Conservation (phyloP, 1,284 basidiomycete species). For the Cryptococcus sp. region DNA sequence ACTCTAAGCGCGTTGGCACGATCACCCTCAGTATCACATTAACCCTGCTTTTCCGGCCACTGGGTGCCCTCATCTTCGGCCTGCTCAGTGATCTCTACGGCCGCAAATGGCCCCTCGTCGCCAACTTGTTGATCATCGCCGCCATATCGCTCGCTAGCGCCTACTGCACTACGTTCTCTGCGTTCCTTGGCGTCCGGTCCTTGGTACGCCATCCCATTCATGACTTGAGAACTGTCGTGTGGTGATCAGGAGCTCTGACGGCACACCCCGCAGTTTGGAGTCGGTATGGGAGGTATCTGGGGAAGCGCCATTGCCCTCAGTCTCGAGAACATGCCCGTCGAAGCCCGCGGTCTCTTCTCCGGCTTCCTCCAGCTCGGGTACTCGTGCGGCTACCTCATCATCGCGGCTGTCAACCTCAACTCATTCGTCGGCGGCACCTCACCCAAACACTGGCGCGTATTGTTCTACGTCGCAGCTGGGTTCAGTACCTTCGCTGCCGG, state of each 20-base stretch:
- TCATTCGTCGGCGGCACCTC: conserved; percentile 50
- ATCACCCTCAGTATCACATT: conserved; percentile 72
- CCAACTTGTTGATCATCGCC: conserved; percentile 60
- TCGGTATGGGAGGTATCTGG: conserved; percentile 67
- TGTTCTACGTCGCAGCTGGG: conserved; percentile 57
- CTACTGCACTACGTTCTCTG: conserved; percentile 43
- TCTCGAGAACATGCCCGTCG: conserved; percentile 82
- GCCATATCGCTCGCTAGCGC: conserved; percentile 66
- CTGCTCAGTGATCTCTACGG: conserved; percentile 75
- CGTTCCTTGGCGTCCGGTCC: conserved; percentile 43
- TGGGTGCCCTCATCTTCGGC: conserved; percentile 75
- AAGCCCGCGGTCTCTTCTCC: conserved; percentile 77
- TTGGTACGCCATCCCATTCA: not conserved
- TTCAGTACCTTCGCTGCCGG: conserved; percentile 67
- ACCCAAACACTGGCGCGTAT: conserved; percentile 47
- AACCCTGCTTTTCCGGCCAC: conserved; percentile 79
- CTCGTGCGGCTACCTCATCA: conserved; percentile 53
- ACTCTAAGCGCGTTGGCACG: conserved; percentile 23
- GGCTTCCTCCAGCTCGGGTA: conserved; percentile 81
- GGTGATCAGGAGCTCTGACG: not conserved
- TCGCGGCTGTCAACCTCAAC: conserved; percentile 62
- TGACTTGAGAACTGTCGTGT: conserved; percentile 57
- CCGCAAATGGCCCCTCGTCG: conserved; percentile 82
- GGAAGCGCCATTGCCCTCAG: conserved; percentile 49
- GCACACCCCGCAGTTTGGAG: conserved; percentile 56